These are phyloP conservation scores for Podila epicladia DNA, from an alignment of 192 early-diverging fungal species.

Conservation along the genomic window DNA sequence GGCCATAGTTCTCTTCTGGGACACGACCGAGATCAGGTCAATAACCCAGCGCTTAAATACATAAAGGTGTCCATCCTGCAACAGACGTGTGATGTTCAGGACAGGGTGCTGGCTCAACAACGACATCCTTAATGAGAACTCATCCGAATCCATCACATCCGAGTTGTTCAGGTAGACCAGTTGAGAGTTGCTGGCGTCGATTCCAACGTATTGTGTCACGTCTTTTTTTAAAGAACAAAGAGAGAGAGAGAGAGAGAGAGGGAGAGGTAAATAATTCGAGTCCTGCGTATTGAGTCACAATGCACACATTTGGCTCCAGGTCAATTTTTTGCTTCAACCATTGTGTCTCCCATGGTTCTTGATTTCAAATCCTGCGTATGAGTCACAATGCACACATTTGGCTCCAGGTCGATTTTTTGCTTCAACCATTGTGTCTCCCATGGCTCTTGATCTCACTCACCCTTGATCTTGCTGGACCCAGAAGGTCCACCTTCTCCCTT, in stretches of 20 bases:
- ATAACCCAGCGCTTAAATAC: slow-evolving; percentile 94
- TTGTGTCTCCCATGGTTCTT: not conserved
- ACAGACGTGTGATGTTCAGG: slow-evolving; percentile 78
- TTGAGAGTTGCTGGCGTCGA: slow-evolving; percentile 55
- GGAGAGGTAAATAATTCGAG: slow-evolving; percentile 9
- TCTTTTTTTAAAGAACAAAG: slow-evolving; percentile 13
- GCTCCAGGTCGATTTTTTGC: not conserved
- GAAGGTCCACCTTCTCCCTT: slow-evolving; percentile 76
- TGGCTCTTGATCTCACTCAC: slow-evolving; percentile 6
- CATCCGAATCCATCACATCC: slow-evolving; percentile 39
- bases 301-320: not conserved
- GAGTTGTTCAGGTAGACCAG: slow-evolving; percentile 58
- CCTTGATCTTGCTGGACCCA: slow-evolving; percentile 53
- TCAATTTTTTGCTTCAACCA: not conserved
- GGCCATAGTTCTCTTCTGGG: slow-evolving; percentile 68
- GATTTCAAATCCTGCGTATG: not conserved
- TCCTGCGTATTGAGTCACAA: slow-evolving; percentile 28
- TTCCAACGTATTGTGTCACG: slow-evolving; percentile 61
- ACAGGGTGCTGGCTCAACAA: slow-evolving; percentile 82
- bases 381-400: slow-evolving; percentile 18
- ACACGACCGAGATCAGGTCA: slow-evolving; percentile 70
- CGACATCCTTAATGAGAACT: slow-evolving; percentile 55
- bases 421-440: not conserved
- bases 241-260: no score
- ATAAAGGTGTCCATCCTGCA: slow-evolving; percentile 94